Evolutionary conservation across 306 rosid genomes (phyloP).

Genomic region (Heteromeles arbutifolia): DNA sequence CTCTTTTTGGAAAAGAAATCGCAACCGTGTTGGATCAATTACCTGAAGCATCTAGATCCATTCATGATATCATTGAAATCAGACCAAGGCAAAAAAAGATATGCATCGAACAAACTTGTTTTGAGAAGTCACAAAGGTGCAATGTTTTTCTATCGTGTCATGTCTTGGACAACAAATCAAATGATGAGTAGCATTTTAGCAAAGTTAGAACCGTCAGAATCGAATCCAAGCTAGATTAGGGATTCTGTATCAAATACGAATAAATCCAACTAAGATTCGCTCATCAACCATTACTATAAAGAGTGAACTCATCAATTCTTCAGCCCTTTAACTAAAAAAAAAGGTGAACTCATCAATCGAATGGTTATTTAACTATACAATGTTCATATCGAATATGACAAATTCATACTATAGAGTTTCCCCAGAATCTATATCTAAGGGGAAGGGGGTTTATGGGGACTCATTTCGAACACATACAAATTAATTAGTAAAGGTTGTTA

Average conservation of each 20-base stretch:
- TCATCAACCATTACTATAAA: neutral
- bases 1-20: conserved; percentile 84
- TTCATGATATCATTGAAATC: neutral
- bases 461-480: neutral
- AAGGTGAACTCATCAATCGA: neutral
- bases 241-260: neutral
- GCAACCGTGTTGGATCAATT: conserved; percentile 51
- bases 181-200: neutral
- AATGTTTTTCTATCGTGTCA: neutral
- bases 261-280: neutral
- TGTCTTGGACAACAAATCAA: neutral
- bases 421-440: neutral
- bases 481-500: neutral
- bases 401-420: neutral
- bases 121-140: neutral
- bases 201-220: neutral
- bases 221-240: neutral
- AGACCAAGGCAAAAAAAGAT: too few species aligned
- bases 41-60: conserved; percentile 29
- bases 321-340: neutral
- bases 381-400: neutral
- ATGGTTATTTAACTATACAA: neutral
- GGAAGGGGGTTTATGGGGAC: neutral
- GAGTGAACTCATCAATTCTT: neutral
- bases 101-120: neutral